phyloP scores from a whole-genome alignment of 495 filamentous ascomycete genomes.

The Penicillium salamii region DNA sequence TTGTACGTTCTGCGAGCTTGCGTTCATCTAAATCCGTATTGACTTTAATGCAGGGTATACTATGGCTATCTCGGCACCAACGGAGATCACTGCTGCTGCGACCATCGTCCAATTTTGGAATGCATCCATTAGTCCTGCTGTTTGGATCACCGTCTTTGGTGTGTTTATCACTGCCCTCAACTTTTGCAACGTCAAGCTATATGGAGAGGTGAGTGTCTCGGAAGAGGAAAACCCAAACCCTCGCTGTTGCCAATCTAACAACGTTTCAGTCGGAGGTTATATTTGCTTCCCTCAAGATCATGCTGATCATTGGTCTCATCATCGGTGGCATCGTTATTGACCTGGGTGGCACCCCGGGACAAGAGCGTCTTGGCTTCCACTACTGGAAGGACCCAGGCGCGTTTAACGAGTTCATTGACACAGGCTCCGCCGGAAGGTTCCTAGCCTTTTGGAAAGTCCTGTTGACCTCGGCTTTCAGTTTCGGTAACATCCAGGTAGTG shows the following conservation, averaged over 20 bases:
- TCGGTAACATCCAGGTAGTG: conserved; percentile 46
- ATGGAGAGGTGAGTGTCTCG: conserved; percentile 32
- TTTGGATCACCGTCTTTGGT: conserved; percentile 45
- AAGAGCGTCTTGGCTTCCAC: conserved; percentile 1
- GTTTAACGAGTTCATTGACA: conserved; percentile 14
- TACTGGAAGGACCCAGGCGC: conserved; percentile 11
- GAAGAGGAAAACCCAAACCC: too few relatives aligned
- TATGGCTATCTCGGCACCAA: conserved; percentile 29
- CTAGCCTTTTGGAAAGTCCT: conserved; percentile 54
- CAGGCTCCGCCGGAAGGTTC: conserved; percentile 15
- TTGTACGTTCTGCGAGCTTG: conserved; percentile 12
- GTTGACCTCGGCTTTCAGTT: conserved; percentile 50
- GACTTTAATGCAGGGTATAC: conserved; percentile 6
- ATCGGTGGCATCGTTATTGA: conserved; percentile 1
- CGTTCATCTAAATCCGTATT: conserved; percentile 11
- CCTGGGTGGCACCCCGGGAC: not conserved
- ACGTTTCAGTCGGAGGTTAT: conserved; percentile 29
- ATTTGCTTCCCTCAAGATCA: conserved; percentile 43
- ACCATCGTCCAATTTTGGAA: conserved; percentile 50
- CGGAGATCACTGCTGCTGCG: conserved; percentile 39
- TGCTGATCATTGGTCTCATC: conserved; percentile 19
- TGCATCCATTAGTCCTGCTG: conserved; percentile 24
- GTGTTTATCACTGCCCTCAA: conserved; percentile 38
- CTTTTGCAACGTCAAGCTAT: conserved; percentile 36
- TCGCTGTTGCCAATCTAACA: not conserved